phyloP scores from a whole-genome alignment of 2,329 filamentous ascomycete genomes.

The Ophiobolus disseminans region DNA sequence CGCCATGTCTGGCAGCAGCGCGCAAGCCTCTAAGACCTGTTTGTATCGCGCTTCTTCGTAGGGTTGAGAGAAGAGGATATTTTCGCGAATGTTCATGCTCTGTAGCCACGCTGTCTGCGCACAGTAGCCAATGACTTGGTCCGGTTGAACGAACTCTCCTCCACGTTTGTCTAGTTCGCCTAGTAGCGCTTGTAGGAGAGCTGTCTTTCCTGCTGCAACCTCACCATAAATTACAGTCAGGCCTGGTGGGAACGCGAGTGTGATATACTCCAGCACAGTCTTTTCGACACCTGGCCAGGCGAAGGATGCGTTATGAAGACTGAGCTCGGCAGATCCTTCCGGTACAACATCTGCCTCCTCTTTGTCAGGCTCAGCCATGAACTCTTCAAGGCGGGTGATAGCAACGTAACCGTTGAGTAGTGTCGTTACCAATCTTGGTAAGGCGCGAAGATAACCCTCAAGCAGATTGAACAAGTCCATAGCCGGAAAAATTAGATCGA shows the following conservation, averaged over 20 bases:
- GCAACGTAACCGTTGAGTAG: slow-evolving; percentile 84
- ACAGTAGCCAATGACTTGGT: slow-evolving; percentile 68
- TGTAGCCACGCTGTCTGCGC: slow-evolving; percentile 72
- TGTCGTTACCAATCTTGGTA: slow-evolving; percentile 77
- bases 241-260: slow-evolving; percentile 62
- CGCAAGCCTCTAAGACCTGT: slow-evolving; percentile 71
- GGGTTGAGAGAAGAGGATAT: slow-evolving; percentile 68
- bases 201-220: slow-evolving; percentile 70
- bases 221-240: slow-evolving; percentile 69
- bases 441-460: slow-evolving; percentile 73
- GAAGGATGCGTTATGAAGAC: slow-evolving; percentile 72
- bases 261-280: slow-evolving; percentile 62
- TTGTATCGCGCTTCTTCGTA: slow-evolving; percentile 75
- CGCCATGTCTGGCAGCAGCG: slow-evolving; percentile 66
- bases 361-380: slow-evolving; percentile 86
- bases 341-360: slow-evolving; percentile 55
- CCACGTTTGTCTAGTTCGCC: slow-evolving; percentile 64
- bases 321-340: slow-evolving; percentile 47
- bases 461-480: slow-evolving; percentile 81
- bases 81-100: slow-evolving; percentile 73
- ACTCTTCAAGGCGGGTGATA: slow-evolving; percentile 79
- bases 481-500: slow-evolving; percentile 87
- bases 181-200: slow-evolving; percentile 64
- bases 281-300: slow-evolving; percentile 75
- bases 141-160: slow-evolving; percentile 61